Percentiles rank a stretch among this genome's conserved stretches.
Evolutionary conservation across 352 stramenopile genomes (phyloP).

Genomic region (Pythium brachiatum): DNA sequence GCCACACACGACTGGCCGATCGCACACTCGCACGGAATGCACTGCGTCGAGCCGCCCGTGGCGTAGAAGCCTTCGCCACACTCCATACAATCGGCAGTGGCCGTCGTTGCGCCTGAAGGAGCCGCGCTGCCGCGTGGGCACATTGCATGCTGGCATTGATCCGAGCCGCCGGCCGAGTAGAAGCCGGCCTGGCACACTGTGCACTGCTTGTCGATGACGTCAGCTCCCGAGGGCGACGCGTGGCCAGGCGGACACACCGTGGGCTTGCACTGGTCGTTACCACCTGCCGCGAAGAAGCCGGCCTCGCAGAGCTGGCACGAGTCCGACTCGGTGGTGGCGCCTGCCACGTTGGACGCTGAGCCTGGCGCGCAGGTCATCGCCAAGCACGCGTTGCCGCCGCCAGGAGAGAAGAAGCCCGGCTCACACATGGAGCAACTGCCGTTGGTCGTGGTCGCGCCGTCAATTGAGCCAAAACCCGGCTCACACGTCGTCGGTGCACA

Average conservation of each 20-base stretch:
- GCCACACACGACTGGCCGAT: conserved; percentile 29
- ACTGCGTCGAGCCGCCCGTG: conserved; percentile 43
- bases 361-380: conserved; percentile 30
- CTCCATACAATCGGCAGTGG: conserved; percentile 29
- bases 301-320: conserved; percentile 36
- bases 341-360: conserved; percentile 29
- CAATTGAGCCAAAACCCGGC: conserved; percentile 31
- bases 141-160: conserved; percentile 34
- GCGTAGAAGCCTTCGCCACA: conserved; percentile 51
- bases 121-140: conserved; percentile 37
- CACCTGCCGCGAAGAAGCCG: conserved; percentile 31
- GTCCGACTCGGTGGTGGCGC: conserved; percentile 17
- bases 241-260: conserved; percentile 36
- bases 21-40: conserved; percentile 38
- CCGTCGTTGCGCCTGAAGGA: conserved; percentile 28
- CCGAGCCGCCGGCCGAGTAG: conserved; percentile 34
- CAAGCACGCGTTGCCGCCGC: conserved; percentile 28
- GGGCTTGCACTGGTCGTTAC: conserved; percentile 22
- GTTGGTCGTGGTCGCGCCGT: conserved; percentile 27
- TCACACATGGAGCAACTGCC: conserved; percentile 31
- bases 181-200: conserved; percentile 33
- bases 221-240: conserved; percentile 36
- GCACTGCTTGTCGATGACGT: conserved; percentile 40
- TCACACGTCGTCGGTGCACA: conserved; percentile 34
- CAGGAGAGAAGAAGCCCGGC: conserved; percentile 36